Conservation (phyloP, 495 filamentous ascomycete species). For the Entonaema liquescens region DNA sequence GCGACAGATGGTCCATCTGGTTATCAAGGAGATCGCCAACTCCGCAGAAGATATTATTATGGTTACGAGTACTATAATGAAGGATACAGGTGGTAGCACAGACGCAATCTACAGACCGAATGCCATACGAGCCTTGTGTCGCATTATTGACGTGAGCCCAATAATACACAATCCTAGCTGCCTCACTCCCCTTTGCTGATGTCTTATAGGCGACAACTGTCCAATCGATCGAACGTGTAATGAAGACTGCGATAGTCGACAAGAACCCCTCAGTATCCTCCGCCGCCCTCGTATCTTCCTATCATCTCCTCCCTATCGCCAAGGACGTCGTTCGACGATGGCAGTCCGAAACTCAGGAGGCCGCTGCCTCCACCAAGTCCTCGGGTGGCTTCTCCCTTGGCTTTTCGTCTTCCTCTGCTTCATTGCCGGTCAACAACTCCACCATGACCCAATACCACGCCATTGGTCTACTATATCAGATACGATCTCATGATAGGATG, state of each 20-base stretch:
- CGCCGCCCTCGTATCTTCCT: conserved; percentile 95
- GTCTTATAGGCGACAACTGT: conserved; percentile 84
- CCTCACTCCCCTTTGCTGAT: conserved; percentile 36
- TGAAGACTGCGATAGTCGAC: conserved; percentile 99
- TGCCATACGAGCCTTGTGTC: conserved; percentile 93
- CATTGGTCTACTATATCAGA: conserved; percentile 96
- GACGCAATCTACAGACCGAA: conserved; percentile 96
- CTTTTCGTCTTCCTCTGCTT: conserved; percentile 77
- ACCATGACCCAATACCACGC: conserved; percentile 99
- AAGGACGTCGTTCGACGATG: conserved; percentile 95
- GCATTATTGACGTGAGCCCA: conserved; percentile 90
- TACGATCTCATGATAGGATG: conserved; percentile 98
- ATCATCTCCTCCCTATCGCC: conserved; percentile 96
- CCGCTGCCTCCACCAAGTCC: conserved; percentile 86
- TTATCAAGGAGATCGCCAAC: conserved; percentile 94
- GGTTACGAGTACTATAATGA: conserved; percentile 99
- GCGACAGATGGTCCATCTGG: conserved; percentile 98
- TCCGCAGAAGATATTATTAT: conserved; percentile 99
- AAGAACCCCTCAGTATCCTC: conserved; percentile 98
- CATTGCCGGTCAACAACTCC: conserved; percentile 77
- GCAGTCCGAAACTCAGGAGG: conserved; percentile 99
- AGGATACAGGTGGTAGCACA: conserved; percentile 95
- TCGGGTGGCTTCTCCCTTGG: conserved; percentile 88
- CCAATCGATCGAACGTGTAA: conserved; percentile 95
- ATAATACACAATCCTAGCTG: conserved; percentile 1